Evolutionary conservation across 148 eudicot species (phyloP), one percentile per base, ranked within the genome.

Genomic region (Rheum nobile): DNA sequence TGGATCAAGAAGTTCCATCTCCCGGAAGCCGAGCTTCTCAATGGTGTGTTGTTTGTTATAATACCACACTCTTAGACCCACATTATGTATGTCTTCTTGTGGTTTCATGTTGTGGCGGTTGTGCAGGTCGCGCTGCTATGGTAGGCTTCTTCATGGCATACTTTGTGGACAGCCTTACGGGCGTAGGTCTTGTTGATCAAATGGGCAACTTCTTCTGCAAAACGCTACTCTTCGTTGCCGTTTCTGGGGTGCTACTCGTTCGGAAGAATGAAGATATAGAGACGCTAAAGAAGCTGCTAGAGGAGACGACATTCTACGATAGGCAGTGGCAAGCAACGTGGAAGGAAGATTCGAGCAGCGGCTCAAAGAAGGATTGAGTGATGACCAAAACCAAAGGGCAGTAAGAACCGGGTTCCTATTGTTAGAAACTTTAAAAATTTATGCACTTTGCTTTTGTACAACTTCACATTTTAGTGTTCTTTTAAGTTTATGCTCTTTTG

Each of bases 281-380:
- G 28, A 96, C 77, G 54, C 72, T 92, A 3, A 92, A 96, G 82
- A 92, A 87, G 85, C 86, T 96, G 59, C 8, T 92, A 8, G 94
- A 90, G 10, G 99, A 96, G 85, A 83, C 96, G 1, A 96, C 99
- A 3, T 96, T 92, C 77, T 92, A 96, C 39, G 97, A 96, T 81
- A 96, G 85, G 90, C 99, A 96, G 83, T 96, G 99, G 99, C 99
- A 96, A 80, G 99, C 99, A 67, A 85, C 99, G 67, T 96, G 99
- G 99, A 90, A 91, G 77, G 98, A 91, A 34, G 92, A 83, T 69
- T 71, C 79, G 39, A 68, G 31, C 46, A 26, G 61, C 55, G 43
- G 39, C 14, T 50, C 79, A 74, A 86, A 84, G 78, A 80, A 78
- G 75, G 82, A 84, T 67, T 84, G 73, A 71, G 46, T 39, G 16